Conservation (phyloP, 371 early-diverging fungal genomes). For the Apophysomyces variabilis region DNA sequence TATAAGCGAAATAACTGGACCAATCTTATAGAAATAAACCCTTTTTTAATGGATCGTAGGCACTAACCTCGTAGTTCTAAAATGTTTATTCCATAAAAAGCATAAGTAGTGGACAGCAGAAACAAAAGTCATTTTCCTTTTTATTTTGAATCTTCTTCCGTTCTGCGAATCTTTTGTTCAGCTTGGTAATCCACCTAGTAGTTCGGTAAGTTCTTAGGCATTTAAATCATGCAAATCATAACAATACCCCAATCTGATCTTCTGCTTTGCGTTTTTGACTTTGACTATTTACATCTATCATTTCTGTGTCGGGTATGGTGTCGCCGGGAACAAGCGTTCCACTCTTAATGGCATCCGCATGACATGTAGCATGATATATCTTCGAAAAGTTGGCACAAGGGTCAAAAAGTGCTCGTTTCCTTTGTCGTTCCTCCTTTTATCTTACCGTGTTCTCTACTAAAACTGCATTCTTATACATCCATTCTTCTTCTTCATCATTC, state of each 20-base stretch:
- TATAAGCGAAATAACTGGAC: too few relatives aligned
- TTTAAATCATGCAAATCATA: neutral
- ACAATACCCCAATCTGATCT: constrained; percentile 10
- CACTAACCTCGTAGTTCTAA: too few relatives aligned
- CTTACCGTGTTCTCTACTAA: constrained; percentile 69
- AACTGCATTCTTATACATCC: constrained; percentile 87
- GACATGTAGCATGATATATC: constrained; percentile 75
- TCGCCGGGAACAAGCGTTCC: constrained; percentile 19
- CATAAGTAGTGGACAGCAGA: neutral
- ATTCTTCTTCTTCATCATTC: constrained; percentile 89
- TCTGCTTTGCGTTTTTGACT: constrained; percentile 13
- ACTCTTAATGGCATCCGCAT: constrained; percentile 59
- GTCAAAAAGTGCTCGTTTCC: neutral
- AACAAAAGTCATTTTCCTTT: neutral
- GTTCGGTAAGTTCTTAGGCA: neutral
- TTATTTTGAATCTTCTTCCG: constrained; percentile 1
- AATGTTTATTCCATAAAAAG: neutral
- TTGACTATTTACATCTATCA: constrained; percentile 15
- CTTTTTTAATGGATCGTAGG: neutral
- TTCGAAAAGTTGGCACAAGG: constrained; percentile 13
- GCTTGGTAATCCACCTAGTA: constrained; percentile 5
- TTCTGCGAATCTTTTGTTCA: constrained; percentile 5
- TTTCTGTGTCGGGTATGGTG: constrained; percentile 16
- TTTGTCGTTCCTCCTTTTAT: neutral
- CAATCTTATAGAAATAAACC: neutral